phyloP scores from a whole-genome alignment of 2,329 filamentous ascomycete genomes.

The Periglandula ipomoeae region DNA sequence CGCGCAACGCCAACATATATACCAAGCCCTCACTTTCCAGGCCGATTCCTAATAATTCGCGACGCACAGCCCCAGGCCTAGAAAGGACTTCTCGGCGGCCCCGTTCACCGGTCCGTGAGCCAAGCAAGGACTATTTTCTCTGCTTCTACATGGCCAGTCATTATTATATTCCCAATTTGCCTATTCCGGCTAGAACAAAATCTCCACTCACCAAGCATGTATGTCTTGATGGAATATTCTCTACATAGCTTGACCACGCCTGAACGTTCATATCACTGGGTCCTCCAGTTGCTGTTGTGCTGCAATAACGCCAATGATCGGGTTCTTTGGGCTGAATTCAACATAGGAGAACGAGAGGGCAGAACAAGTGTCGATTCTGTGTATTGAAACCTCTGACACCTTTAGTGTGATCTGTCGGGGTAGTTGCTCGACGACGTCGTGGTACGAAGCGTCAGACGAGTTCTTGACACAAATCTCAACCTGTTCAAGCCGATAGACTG shows the following conservation, averaged over 20 bases:
- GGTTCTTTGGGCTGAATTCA: conserved; percentile 1
- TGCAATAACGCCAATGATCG: conserved; percentile 1
- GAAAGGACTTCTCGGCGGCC: no score
- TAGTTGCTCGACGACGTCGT: neutral
- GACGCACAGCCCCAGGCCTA: no score
- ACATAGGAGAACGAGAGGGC: neutral
- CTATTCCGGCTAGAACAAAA: neutral
- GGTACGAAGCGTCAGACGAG: neutral
- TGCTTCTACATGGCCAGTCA: neutral
- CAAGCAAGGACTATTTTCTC: neutral
- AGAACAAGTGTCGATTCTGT: conserved; percentile 3
- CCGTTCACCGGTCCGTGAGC: neutral
- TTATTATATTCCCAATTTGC: neutral
- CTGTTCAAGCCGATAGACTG: neutral
- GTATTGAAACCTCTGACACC: neutral
- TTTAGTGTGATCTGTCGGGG: neutral
- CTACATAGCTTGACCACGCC: neutral
- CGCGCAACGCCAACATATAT: no score
- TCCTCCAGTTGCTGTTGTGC: conserved; percentile 1
- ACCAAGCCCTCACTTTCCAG: no score
- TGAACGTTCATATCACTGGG: neutral
- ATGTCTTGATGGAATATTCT: neutral
- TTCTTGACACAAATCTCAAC: neutral
- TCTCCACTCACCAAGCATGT: neutral
- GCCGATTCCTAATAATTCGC: no score